These are phyloP conservation scores for Laburnicola sp. DNA, from an alignment of 2,329 filamentous ascomycete species.

Conservation along the genomic window DNA sequence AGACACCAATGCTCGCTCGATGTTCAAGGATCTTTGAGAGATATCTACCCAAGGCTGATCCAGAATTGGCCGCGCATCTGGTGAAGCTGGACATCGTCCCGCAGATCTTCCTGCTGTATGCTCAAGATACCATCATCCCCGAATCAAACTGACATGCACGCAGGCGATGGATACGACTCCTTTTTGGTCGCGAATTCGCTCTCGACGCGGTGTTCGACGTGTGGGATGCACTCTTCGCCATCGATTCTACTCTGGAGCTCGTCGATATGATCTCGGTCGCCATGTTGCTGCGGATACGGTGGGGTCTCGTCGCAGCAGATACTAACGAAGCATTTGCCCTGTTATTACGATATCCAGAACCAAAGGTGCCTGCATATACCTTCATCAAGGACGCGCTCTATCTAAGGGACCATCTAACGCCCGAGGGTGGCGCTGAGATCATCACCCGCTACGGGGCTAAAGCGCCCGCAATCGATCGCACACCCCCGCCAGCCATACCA, in stretches of 20 bases:
- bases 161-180: constrained; percentile 87
- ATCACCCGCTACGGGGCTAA: constrained; percentile 70
- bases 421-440: constrained; percentile 64
- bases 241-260: constrained; percentile 77
- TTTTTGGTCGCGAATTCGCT: constrained; percentile 91
- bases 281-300: constrained; percentile 90
- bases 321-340: constrained; percentile 83
- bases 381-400: constrained; percentile 87
- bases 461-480: constrained; percentile 37
- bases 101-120: constrained; percentile 92
- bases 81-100: constrained; percentile 86
- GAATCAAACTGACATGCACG: constrained; percentile 20
- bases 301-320: constrained; percentile 83
- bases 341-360: constrained; percentile 77
- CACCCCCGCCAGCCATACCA: constrained; percentile 33
- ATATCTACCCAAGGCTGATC: constrained; percentile 75
- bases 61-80: constrained; percentile 80
- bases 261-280: constrained; percentile 90
- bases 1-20: constrained; percentile 77
- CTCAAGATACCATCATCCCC: background rate
- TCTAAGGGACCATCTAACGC: constrained; percentile 66
- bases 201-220: constrained; percentile 81
- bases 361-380: constrained; percentile 68
- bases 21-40: constrained; percentile 86
- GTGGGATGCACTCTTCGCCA: constrained; percentile 90